phyloP scores from a whole-genome alignment of 208 protist genomes.

The Trichomonas vaginalis region DNA sequence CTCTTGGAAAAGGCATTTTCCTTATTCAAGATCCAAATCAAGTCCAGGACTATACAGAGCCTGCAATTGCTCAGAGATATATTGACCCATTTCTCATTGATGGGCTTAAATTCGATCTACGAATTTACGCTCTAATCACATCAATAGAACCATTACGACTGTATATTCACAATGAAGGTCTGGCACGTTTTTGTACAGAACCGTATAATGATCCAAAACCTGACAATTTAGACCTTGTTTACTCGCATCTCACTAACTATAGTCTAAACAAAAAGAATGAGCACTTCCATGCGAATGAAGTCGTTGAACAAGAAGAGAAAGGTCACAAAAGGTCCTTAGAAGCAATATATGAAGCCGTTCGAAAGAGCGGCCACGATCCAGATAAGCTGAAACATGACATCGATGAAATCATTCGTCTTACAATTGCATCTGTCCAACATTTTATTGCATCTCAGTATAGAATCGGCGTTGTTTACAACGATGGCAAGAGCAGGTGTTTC shows the following conservation, averaged over 20 bases:
- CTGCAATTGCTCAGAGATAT: constrained; percentile 25
- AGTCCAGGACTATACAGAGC: not conserved
- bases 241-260: not conserved
- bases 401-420: not conserved
- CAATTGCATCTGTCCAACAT: not conserved
- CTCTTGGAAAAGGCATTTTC: not conserved
- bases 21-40: not conserved
- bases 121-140: constrained; percentile 33
- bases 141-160: constrained; percentile 24
- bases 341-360: not conserved
- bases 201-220: not conserved
- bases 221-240: constrained; percentile 15
- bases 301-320: not conserved
- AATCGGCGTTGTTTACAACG: not conserved
- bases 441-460: not conserved
- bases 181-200: constrained; percentile 22
- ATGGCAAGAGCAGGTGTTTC: constrained; percentile 21
- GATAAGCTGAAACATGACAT: not conserved
- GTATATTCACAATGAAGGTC: constrained; percentile 27
- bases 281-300: not conserved
- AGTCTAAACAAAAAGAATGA: not conserved
- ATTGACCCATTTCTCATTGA: constrained; percentile 30
- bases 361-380: not conserved
- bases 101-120: constrained; percentile 35
- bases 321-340: constrained; percentile 17